phyloP scores from a whole-genome alignment of 2,329 filamentous ascomycete species.

The Mollisiaceae sp. region DNA sequence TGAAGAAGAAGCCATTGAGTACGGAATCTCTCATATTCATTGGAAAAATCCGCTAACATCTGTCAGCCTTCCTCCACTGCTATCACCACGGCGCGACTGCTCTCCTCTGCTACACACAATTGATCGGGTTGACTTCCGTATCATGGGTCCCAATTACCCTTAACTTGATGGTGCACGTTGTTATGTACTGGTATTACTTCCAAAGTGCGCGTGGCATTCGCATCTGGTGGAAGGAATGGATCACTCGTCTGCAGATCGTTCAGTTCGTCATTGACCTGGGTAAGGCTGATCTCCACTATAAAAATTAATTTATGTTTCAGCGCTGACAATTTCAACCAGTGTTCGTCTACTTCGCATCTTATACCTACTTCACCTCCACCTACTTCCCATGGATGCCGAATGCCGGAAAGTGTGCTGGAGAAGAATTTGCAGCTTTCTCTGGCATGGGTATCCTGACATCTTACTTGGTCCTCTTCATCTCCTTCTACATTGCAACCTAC shows the following conservation, averaged over 20 bases:
- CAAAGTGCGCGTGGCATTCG: conserved; percentile 93
- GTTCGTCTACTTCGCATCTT: conserved; percentile 99
- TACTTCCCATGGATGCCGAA: conserved; percentile 90
- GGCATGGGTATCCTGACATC: conserved; percentile 92
- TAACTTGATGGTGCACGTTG: conserved; percentile 92
- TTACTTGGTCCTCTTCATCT: conserved; percentile 98
- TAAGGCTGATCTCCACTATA: conserved; percentile 46
- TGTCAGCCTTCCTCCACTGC: conserved; percentile 88
- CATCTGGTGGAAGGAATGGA: conserved; percentile 99
- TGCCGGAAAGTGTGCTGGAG: conserved; percentile 84
- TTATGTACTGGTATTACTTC: conserved; percentile 99
- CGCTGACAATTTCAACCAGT: conserved; percentile 59
- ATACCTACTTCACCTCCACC: conserved; percentile 93
- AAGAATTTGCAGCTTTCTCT: conserved; percentile 94
- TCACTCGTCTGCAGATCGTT: conserved; percentile 94
- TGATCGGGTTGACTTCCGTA: conserved; percentile 89
- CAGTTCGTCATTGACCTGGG: conserved; percentile 97
- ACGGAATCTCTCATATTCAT: conserved; percentile 41
- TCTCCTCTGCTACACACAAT: conserved; percentile 96
- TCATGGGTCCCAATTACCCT: conserved; percentile 94
- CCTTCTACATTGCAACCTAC: conserved; percentile 98
- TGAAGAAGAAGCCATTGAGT: conserved; percentile 99
- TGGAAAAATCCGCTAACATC: conserved; percentile 41
- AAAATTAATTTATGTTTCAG: conserved; percentile 11
- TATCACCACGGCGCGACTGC: conserved; percentile 98